Evolutionary conservation across 129 eudicot genomes (phyloP), one percentile per base, ranked within the genome.

Genomic region (Oenanthe sinensis): DNA sequence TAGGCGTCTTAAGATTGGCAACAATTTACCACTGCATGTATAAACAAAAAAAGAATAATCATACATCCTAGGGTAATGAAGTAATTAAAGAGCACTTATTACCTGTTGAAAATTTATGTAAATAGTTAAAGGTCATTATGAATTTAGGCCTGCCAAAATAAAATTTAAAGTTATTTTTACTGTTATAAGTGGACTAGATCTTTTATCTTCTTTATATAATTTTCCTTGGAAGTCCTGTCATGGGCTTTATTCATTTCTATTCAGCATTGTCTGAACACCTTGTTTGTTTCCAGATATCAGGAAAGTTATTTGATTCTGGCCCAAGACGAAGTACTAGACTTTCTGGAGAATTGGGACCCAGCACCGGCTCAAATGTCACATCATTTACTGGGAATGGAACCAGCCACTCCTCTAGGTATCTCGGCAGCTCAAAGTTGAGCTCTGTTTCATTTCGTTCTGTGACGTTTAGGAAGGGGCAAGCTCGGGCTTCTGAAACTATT

Each of bases 301-400:
- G 97, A 81, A 96, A 96, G 83, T 85, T 96, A 70, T 96, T 96
- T 67, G 99, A 96, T 90, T 96, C 97, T 44, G 93, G 95, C 62
- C 93, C 97, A 45, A 89, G 99, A 81, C 86, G 99, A 79, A 96
- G 97, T 85, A 87, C 90, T 46, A 85, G 99, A 74, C 99, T 89
- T 90, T 92, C 97, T 69, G 97, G 93, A 63, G 99, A 96, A 48
- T 48, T 90, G 30, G 90, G 85, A 42, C 68, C 82, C 26, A 43
- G 63, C 82, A 49, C 90, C 78, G 90, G 79, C 81, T 78, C 86
- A 78, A 89, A 78, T 81, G 79, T 85, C 28, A 71, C 89, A 13
- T 30, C 78, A 40, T 86, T 79, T 48, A 48, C 90, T 36, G 93
- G 89, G 28, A 96, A 96, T 75, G 97, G 97, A 82, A 80, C 88